A percentile compares a stretch with the other conserved stretches of the same genome.
Evolutionary conservation across 352 stramenopile genomes (phyloP).

Genomic region (Phytophthora tentaculata): DNA sequence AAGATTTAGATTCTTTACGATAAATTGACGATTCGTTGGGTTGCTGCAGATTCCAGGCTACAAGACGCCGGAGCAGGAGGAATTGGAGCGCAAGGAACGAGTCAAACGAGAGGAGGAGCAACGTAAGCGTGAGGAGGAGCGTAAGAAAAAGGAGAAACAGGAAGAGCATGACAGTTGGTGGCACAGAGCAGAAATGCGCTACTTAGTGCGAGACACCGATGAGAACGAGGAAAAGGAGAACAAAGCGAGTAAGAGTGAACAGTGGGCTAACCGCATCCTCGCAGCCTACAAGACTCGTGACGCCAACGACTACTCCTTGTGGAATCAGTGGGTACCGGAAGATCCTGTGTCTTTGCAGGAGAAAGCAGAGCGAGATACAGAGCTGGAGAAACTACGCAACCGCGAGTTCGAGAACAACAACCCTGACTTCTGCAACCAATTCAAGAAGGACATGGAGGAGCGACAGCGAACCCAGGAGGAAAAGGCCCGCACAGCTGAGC

Average conservation of each 20-base stretch:
- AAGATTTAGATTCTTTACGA: neutral
- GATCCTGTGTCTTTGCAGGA: conserved; percentile 74
- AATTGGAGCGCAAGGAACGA: conserved; percentile 49
- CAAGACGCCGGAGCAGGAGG: conserved; percentile 78
- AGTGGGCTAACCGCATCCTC: conserved; percentile 67
- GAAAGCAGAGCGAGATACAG: conserved; percentile 53
- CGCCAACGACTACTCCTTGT: conserved; percentile 86
- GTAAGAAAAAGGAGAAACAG: conserved; percentile 45
- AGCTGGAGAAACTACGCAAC: conserved; percentile 71
- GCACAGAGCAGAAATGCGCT: conserved; percentile 64
- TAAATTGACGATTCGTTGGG: neutral
- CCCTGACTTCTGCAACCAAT: conserved; percentile 80
- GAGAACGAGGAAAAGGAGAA: conserved; percentile 20
- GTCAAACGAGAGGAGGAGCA: conserved; percentile 48
- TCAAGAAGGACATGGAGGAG: conserved; percentile 74
- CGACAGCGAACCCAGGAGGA: conserved; percentile 61
- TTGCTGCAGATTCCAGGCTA: conserved; percentile 70
- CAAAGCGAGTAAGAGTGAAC: conserved; percentile 28
- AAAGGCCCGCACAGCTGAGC: conserved; percentile 56
- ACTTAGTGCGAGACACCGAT: conserved; percentile 35
- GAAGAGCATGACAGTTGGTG: conserved; percentile 79
- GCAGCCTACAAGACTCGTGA: conserved; percentile 76
- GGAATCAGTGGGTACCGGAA: conserved; percentile 73
- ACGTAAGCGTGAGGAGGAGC: conserved; percentile 48
- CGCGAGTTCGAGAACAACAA: conserved; percentile 80